Evolutionary conservation across 2,329 filamentous ascomycete species (phyloP).

Genomic region (Colletotrichum sp.): DNA sequence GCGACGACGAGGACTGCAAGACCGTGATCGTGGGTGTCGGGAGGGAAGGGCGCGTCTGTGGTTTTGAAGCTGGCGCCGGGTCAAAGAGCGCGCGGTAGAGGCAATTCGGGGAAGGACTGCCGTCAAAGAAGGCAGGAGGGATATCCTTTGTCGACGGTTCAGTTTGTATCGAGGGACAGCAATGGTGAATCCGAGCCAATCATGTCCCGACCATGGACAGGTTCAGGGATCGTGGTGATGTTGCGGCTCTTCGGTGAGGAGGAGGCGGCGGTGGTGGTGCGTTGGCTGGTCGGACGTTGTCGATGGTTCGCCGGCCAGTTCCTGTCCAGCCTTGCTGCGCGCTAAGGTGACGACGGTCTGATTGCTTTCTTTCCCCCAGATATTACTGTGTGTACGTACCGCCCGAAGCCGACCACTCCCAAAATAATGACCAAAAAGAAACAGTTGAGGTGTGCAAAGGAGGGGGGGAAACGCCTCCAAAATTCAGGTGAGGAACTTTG

Average conservation of each 20-base stretch:
- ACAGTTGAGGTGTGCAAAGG: neutral
- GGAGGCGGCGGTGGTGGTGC: neutral
- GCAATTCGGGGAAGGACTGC: neutral
- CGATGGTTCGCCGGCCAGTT: neutral
- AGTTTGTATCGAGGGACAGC: neutral
- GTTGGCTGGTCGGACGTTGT: neutral
- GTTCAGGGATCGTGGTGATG: neutral
- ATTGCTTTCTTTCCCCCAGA: neutral
- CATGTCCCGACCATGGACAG: neutral
- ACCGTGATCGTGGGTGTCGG: neutral
- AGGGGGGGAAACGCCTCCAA: neutral
- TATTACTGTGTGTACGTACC: neutral
- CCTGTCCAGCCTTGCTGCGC: neutral
- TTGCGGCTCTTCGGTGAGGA: slow-evolving; percentile 15
- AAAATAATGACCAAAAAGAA: neutral
- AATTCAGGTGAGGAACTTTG: neutral
- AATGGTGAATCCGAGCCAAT: neutral
- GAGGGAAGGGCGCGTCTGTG: neutral
- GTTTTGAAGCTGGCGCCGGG: neutral
- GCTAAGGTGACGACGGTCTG: neutral
- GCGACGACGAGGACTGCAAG: neutral
- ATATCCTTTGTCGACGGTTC: neutral
- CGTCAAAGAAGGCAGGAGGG: neutral
- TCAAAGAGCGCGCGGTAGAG: neutral
- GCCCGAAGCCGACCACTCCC: neutral